Base-by-base conservation (phyloP, 306 rosid species). In the Ochetophila trinervis region DNA sequence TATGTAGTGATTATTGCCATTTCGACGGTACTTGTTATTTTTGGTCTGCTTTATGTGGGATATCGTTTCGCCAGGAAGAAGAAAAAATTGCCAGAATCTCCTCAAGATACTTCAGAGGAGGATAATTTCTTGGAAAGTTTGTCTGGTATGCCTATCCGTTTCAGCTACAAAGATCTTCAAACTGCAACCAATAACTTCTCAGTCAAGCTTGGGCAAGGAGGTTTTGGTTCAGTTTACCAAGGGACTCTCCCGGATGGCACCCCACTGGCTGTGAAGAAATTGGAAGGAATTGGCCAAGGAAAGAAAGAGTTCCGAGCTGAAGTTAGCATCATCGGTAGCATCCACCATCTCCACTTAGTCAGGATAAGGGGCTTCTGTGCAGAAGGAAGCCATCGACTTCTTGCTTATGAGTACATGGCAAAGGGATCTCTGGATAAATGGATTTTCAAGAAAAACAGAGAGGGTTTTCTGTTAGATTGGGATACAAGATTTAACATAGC, bases 241-340 rank as follows among this genome's bases (percentile, higher is more conserved):
- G 97, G 99, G 44, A 79, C 50, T 71, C 84, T 87, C 47, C 78
- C 76, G 1, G 91, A 93, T 69, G 96, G 97, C 60, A 84, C 88
- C 52, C 82, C 72, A 65, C 5, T 93, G 57, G 99, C 99, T 6
- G 96, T 93, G 86, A 93, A 93, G 82, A 73, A 93, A 80, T 66
- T 90, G 64, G 99, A 90, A 81, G 76, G 91, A 61, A 81, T 86
- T 47, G 97, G 97, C 35, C 99, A 93, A 62, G 98, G 98, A 60
- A 93, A 89, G 87, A 92, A 89, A 74, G 96, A 89, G 78, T 84
- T 93, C 75, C 83, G 95, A 66, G 95, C 98, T 21, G 95, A 93
- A 81, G 98, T 89, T 59, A 93, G 95, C 87, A 87, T 86, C 77
- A 93, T 93, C 12, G 98, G 96, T 34, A 89, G 91, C 79, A 87